Percentiles rank a stretch among this genome's conserved stretches.
Conservation (phyloP, 495 filamentous ascomycete species). For the Stereocaulon alpinum region DNA sequence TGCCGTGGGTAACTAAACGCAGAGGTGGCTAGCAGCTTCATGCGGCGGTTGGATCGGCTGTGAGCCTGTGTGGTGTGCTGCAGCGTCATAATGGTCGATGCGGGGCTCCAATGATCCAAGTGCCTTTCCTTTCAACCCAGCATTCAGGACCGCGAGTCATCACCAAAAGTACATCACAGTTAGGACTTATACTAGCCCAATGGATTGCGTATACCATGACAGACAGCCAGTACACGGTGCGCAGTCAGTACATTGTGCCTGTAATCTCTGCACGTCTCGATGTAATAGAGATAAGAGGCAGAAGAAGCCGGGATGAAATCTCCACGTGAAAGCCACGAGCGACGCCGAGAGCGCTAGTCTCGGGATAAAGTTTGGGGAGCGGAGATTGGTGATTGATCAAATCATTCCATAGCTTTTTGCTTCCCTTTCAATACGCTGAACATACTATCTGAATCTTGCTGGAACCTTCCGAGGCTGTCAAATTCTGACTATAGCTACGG, state of each 20-base stretch:
- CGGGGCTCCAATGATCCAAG: background rate
- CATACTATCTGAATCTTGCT: background rate
- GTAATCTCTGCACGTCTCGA: background rate
- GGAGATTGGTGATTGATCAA: background rate
- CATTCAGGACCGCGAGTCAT: background rate
- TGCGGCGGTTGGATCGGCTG: background rate
- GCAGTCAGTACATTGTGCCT: background rate
- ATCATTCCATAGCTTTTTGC: background rate
- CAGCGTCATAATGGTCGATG: background rate
- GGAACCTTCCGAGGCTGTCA: background rate
- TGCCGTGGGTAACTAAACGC: background rate
- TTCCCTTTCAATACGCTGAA: background rate
- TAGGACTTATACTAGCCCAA: background rate
- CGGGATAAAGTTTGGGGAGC: background rate
- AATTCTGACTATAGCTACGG: background rate
- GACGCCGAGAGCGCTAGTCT: background rate
- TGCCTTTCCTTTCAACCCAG: background rate
- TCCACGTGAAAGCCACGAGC: constrained; percentile 3
- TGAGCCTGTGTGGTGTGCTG: background rate
- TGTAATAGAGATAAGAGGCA: background rate
- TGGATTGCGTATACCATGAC: background rate
- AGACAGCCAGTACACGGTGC: background rate
- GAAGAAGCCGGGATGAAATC: background rate
- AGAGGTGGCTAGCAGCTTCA: background rate
- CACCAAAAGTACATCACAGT: background rate